Evolutionary conservation across 78 protist species (phyloP), one percentile per base, ranked within the genome.

Genomic region (Carpediemonas membranifera): DNA sequence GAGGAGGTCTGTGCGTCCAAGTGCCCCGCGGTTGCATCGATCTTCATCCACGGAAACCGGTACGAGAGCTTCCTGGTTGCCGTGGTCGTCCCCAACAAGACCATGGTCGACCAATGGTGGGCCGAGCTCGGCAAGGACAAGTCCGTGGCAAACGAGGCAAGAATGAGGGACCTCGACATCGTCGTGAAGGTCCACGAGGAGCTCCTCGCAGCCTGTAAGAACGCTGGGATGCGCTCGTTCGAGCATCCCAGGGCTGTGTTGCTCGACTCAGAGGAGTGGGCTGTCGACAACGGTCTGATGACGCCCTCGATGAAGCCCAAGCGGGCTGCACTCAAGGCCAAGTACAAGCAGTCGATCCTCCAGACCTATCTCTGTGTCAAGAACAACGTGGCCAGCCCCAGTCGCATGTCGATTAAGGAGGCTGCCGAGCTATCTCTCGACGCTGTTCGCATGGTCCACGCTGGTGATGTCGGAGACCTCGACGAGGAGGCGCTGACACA

Each of bases 281-380:
- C 62, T 9, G 13, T 15, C 16, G 74, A 69, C 15, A 52, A 69
- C 61, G 60, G 60, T 21, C 21, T 7, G 14, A 33, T 69, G 15
- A 69, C 74, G 33, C 65, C 74, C 27, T 69, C 74, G 31, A 14
- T 58, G 65, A 69, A 69, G 11, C 25, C n/a, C 51, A 69, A 69
- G 70, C 18, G 70, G 36, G 63, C 31, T 51, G 58, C 54, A 25
- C 15, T 66, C 7, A 44, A 44, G 68, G 13, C 7, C 30, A 41
- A 63, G 59, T 63, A 36, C 13, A n/a, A n/a, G n/a, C n/a, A n/a
- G n/a, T n/a, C n/a, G n/a, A n/a, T n/a, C n/a, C n/a, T n/a, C n/a
- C n/a, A n/a, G n/a, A n/a, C n/a, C n/a, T n/a, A n/a, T n/a, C n/a
- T n/a, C n/a, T n/a, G n/a, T n/a, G n/a, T n/a, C n/a, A n/a, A n/a